Base-by-base conservation (phyloP, 345 rosid genomes). In the Jatropha curcas region DNA sequence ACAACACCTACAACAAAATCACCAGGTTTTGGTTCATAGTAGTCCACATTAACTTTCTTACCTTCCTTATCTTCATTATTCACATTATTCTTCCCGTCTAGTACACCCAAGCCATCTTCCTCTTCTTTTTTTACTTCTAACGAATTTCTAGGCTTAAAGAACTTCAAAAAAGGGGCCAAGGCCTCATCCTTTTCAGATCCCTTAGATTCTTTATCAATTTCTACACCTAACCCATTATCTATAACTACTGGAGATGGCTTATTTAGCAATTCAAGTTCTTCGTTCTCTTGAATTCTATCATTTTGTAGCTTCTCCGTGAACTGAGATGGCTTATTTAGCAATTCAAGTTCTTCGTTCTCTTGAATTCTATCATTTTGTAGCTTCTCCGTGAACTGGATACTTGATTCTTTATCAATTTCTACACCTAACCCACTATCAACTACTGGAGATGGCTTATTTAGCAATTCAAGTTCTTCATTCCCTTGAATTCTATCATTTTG, bases 1-100 rank as follows among this genome's bases (percentile, higher is more conserved):
- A 94, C 97, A 12, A 92, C 95, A n/a, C 98, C 98, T 30, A 92
- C 86, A 74, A 92, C 97, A 51, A 90, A 83, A 50, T 94, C 97
- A 45, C 97, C 93, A 1, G 88, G 86, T 72, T 87, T 86, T 8
- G 97, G 98, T 48, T 87, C 91, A 80, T 88, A 94, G 68, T 90
- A 94, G 75, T 86, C 95, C 52, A 88, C 94, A 33, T 70, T 66
- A 24, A 90, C 77, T 84, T 83, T 88, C 76, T 65, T 39, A 4
- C 4, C 72, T 77, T 79, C 88, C 65, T 75, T 83, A 0, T 63
- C 68, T 57, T 68, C 74, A 51, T 27, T 50, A 10, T 55, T 60
- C 27, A 51, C 77, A 55, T 46, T 72, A 62, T 25, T 51, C 55
- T 67, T 57, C 68, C 31, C 82, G 71, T 59, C 82, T 37, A 31